Evolutionary conservation across 441 rosid genomes (phyloP), one percentile per base, ranked within the genome.

Genomic region (Capsella rubella): DNA sequence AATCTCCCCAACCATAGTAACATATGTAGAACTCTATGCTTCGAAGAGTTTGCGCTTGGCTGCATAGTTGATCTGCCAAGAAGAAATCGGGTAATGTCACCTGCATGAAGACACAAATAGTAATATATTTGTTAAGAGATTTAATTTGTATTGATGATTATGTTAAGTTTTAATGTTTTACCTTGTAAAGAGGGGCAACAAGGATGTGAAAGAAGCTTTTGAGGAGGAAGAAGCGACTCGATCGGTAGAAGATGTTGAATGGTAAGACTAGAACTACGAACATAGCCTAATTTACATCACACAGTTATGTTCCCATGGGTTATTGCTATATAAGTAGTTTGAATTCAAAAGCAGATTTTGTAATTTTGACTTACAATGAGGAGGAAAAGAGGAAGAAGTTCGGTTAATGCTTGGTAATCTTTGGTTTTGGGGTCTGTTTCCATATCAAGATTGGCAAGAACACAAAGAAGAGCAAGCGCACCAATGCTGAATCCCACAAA

Each of bases 171-270:
- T 32, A 2, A 35, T 37, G 10, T 5, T 42, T 72, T 18, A 73
- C 90, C 87, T 83, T 90, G 85, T 85, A 83, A 59, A 90, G 85
- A 46, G 92, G 94, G 61, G 91, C 85, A 74, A 64, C 70, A 50
- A 61, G 18, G 58, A 13, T 52, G 51, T 75, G 79, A 43, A 53
- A 53, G 1, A 75, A 16, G 49, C 74, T 43, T 18, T 64, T 75
- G 12, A 75, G 73, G 57, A 75, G 68, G 69, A 75, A 75, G 73
- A 42, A 51, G 31, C 73, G 65, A 49, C 50, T 61, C 3, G 74
- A 68, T n/a, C 64, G 64, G 47, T 75, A 75, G 42, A 75, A 39
- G 29, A 75, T 49, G 51, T 75, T 68, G 49, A 75, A 68, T 43
- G 79, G 79, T 27, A 75, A 27, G 42, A 75, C 28, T 27, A 75